These are phyloP conservation scores for Planoprotostelium fungivorum DNA, from an alignment of 78 protist genomes.

Conservation along the genomic window DNA sequence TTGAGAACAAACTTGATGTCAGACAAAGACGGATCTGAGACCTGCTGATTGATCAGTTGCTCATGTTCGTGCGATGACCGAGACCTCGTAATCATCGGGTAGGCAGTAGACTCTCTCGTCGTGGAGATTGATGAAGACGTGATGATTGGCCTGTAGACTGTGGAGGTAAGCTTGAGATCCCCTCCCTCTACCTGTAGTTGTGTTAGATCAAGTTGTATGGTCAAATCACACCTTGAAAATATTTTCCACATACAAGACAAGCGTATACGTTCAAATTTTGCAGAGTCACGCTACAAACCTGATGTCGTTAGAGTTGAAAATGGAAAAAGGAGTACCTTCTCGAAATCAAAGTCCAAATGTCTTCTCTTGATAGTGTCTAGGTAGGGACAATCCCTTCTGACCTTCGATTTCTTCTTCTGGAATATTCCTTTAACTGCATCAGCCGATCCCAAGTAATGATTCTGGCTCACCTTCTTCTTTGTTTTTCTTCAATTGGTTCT, in stretches of 20 bases:
- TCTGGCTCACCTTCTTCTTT: no score
- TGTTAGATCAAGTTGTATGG: neutral
- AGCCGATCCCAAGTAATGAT: no score
- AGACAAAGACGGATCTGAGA: slow-evolving; percentile 80
- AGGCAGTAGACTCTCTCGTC: slow-evolving; percentile 86
- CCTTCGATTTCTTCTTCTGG: slow-evolving; percentile 6
- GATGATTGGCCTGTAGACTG: slow-evolving; percentile 84
- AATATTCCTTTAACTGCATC: neutral
- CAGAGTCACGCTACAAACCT: slow-evolving; percentile 81
- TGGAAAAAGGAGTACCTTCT: slow-evolving; percentile 57
- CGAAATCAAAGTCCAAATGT: slow-evolving; percentile 95
- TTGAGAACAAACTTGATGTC: slow-evolving; percentile 66
- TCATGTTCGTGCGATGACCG: neutral
- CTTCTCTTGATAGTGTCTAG: slow-evolving; percentile 61
- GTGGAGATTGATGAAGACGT: slow-evolving; percentile 88
- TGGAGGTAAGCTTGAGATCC: slow-evolving; percentile 90
- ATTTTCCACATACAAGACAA: slow-evolving; percentile 97
- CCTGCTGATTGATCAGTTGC: neutral
- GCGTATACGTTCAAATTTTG: slow-evolving; percentile 90
- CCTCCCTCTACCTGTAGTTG: slow-evolving; percentile 76
- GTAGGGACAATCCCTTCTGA: slow-evolving; percentile 68
- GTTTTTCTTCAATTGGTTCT: no score
- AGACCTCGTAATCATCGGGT: slow-evolving; percentile 95
- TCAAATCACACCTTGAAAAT: slow-evolving; percentile 77
- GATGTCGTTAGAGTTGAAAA: neutral